Evolutionary conservation across 2,329 filamentous ascomycete species (phyloP).

Genomic region (Metarhizium album): DNA sequence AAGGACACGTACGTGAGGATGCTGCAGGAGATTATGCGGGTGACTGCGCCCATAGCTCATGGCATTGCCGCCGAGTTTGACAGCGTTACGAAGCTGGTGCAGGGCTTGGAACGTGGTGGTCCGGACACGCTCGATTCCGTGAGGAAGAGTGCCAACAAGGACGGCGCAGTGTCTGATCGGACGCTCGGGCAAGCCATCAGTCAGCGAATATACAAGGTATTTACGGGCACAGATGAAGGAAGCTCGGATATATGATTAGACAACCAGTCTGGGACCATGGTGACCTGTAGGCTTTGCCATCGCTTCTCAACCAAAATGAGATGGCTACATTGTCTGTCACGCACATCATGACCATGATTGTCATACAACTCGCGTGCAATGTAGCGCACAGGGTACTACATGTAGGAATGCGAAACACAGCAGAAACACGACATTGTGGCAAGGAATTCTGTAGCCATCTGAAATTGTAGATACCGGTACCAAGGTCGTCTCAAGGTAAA

Average conservation of each 20-base stretch:
- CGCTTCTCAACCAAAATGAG: too few species aligned
- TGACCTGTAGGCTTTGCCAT: too few species aligned
- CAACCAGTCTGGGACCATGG: too few species aligned
- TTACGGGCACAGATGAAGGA: slow-evolving; percentile 42
- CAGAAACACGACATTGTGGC: too few species aligned
- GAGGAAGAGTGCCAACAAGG: slow-evolving; percentile 43
- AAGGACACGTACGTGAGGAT: slow-evolving; percentile 62
- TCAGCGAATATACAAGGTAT: slow-evolving; percentile 47
- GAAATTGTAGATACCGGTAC: not conserved
- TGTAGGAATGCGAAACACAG: too few species aligned
- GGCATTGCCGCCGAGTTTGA: slow-evolving; percentile 54
- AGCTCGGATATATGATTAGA: slow-evolving; percentile 46
- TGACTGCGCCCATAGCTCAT: slow-evolving; percentile 62
- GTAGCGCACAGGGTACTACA: too few species aligned
- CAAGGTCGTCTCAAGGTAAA: too few species aligned
- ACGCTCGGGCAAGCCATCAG: slow-evolving; percentile 48
- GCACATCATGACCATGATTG: too few species aligned
- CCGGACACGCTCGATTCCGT: slow-evolving; percentile 52
- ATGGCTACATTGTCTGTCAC: too few species aligned
- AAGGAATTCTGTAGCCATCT: not conserved
- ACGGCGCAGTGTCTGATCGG: slow-evolving; percentile 44
- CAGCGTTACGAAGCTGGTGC: slow-evolving; percentile 45
- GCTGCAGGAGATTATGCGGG: slow-evolving; percentile 62
- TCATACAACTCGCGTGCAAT: too few species aligned
- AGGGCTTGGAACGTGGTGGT: slow-evolving; percentile 47